Base-by-base conservation (phyloP, 2,329 filamentous ascomycete genomes). In the Davidsoniella virescens region DNA sequence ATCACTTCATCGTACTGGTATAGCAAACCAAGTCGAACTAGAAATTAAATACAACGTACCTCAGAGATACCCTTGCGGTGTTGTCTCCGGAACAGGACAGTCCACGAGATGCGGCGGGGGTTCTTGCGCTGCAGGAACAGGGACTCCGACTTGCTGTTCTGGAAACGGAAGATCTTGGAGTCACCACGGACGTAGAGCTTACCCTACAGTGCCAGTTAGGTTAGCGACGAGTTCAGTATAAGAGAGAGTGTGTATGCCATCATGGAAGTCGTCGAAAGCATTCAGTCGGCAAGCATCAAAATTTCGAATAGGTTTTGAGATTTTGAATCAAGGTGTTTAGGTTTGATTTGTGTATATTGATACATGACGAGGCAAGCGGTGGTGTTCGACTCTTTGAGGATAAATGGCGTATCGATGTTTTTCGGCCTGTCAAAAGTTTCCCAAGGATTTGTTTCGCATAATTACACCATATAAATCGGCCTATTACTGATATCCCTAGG, bases 121-220 rank as follows among this genome's bases (percentile, higher is more conserved):
- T 98, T 98, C 87, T 98, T 98, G 80, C 92, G 90, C 81, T 98
- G 92, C 63, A 96, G 86, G 82, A 98, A 98, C 62, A 98, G 86
- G 61, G 87, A 94, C 77, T 98, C 92, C 73, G 87, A 90, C 78
- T 98, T 98, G 78, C 92, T 87, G 75, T 94, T 95, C 75, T 94
- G 87, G 85, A 98, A 98, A 69, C 92, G 88, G 85, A 98, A 98
- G 79, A 96, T 82, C 80, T 96, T 98, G 87, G 85, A 94, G 80
- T 98, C 92, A 69, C 90, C 88, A 73, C 92, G 87, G 80, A 98
- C 77, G 78, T 90, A 98, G 76, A 98, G 84, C 80, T 96, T 96
- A 78, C 92, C 92, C 92, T 96, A 68, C 66, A 64, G 48, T 42
- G 12, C 18, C 36, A 50, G 14, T 39, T 14, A n/a, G 12, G 47